phyloP scores from a whole-genome alignment of 2,329 filamentous ascomycete genomes.

The Clarireedia paspali region DNA sequence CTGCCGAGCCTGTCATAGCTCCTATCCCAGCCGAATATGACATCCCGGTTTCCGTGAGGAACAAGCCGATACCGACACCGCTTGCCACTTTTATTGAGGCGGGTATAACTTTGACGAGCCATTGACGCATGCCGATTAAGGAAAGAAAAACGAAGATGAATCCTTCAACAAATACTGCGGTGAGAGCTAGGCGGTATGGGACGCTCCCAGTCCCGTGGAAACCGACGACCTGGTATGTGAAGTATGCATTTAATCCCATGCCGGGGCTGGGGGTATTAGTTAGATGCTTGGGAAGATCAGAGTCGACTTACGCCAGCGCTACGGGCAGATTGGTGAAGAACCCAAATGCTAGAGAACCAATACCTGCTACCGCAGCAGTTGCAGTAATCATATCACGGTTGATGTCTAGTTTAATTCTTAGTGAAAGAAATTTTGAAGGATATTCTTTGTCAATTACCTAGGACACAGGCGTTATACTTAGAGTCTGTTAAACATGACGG shows the following conservation, averaged over 20 bases:
- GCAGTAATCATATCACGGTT: constrained; percentile 64
- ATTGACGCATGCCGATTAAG: constrained; percentile 63
- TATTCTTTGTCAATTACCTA: constrained; percentile 20
- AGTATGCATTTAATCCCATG: constrained; percentile 63
- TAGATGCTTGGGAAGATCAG: neutral
- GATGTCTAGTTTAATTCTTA: neutral
- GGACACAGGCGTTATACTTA: constrained; percentile 37
- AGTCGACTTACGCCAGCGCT: constrained; percentile 57
- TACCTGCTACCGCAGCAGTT: constrained; percentile 70
- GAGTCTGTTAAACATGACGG: constrained; percentile 24
- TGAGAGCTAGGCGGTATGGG: constrained; percentile 52
- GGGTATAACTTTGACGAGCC: constrained; percentile 60
- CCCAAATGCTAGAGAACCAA: constrained; percentile 71
- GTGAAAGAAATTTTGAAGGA: neutral
- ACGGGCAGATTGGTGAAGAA: constrained; percentile 76
- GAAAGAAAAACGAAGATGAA: constrained; percentile 58
- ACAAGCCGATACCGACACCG: constrained; percentile 57
- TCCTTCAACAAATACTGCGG: constrained; percentile 57
- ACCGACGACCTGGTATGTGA: constrained; percentile 59
- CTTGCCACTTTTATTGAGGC: constrained; percentile 58
- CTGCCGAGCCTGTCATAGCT: constrained; percentile 60
- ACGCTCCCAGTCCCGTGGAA: constrained; percentile 49
- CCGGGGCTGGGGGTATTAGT: constrained; percentile 41
- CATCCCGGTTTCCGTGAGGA: constrained; percentile 56
- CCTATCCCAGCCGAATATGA: constrained; percentile 75